phyloP scores from a whole-genome alignment of 2,329 filamentous ascomycete species.

The Cladosporium phlei region DNA sequence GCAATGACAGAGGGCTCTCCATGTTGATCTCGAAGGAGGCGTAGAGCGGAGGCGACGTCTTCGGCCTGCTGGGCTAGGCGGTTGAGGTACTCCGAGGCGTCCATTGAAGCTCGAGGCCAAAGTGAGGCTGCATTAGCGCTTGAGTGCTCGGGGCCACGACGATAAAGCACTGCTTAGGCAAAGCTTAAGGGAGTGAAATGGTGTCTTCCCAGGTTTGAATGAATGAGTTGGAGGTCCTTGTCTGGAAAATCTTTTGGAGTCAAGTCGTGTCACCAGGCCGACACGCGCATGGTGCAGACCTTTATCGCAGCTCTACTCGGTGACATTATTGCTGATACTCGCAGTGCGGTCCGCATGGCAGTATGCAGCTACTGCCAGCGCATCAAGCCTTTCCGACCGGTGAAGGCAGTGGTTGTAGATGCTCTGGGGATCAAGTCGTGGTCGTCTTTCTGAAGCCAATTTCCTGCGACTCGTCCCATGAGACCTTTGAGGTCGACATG shows the following conservation, averaged over 20 bases:
- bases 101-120: slow-evolving; percentile 1
- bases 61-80: slow-evolving; percentile 46
- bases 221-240: neutral
- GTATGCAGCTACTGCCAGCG: slow-evolving; percentile 7
- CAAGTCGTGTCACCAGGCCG: neutral
- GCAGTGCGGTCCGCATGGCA: slow-evolving; percentile 4
- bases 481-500: too few species aligned
- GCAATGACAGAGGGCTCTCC: slow-evolving; percentile 42
- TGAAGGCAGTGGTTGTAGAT: too few species aligned
- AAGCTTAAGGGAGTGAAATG: neutral
- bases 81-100: slow-evolving; percentile 23
- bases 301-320: neutral
- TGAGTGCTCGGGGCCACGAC: neutral
- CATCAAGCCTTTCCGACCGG: slow-evolving; percentile 6
- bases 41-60: slow-evolving; percentile 49
- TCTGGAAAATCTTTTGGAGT: neutral
- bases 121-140: slow-evolving; percentile 11
- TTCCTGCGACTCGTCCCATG: too few species aligned
- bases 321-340: neutral
- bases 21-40: slow-evolving; percentile 41
- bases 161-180: too few species aligned
- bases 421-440: neutral
- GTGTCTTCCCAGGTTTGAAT: neutral
- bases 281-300: neutral
- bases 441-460: too few species aligned